Evolutionary conservation across 75 land plant genomes (phyloP).

Genomic region (Pinus albicaulis): DNA sequence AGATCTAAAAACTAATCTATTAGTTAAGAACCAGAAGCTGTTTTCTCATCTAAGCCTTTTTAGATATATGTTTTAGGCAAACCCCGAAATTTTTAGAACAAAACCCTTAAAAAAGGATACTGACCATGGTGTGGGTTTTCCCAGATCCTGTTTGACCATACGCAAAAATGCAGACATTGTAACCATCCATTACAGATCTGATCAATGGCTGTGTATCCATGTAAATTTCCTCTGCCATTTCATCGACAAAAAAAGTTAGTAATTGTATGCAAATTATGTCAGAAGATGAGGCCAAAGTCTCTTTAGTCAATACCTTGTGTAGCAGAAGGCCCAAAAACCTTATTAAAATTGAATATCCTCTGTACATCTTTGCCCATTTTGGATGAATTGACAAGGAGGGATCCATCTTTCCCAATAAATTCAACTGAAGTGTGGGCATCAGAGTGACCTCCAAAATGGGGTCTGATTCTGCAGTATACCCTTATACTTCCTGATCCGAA

Average conservation of each 20-base stretch:
- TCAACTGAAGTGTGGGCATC: constrained; percentile 14
- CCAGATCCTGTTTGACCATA: constrained; percentile 91
- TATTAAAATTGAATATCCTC: constrained; percentile 26
- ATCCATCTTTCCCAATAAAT: constrained; percentile 24
- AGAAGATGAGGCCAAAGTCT: too few species aligned
- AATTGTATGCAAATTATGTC: too few species aligned
- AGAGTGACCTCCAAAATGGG: constrained; percentile 13
- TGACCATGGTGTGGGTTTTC: constrained; percentile 64
- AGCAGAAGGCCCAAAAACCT: constrained; percentile 31
- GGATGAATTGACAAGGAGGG: constrained; percentile 14
- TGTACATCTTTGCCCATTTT: constrained; percentile 23
- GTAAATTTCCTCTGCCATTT: constrained; percentile 42
- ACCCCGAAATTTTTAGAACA: too few species aligned
- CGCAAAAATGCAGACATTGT: constrained; percentile 90
- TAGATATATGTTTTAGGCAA: too few species aligned
- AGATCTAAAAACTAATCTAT: not conserved
- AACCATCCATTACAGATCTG: constrained; percentile 79
- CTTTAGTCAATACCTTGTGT: constrained; percentile 18
- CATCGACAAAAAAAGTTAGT: not conserved
- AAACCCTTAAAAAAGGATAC: not conserved
- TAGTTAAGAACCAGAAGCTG: not conserved
- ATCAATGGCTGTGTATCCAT: constrained; percentile 61
- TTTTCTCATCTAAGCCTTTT: too few species aligned
- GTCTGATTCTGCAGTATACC: constrained; percentile 35
- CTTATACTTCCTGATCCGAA: constrained; percentile 22